Evolutionary conservation across 1,139 yeast species (phyloP).

Genomic region (Pneumocystis jirovecii): DNA sequence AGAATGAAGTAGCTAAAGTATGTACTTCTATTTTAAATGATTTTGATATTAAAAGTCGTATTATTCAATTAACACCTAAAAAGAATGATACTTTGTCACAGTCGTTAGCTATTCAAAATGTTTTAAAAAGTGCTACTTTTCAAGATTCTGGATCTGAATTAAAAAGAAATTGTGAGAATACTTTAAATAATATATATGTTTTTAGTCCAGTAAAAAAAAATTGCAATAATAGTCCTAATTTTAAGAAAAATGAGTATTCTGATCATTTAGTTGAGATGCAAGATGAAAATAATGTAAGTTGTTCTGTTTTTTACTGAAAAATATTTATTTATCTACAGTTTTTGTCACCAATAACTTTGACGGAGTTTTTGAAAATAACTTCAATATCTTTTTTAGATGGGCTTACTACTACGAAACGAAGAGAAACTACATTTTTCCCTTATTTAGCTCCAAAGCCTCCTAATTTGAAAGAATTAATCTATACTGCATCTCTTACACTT

Average conservation of each 20-base stretch:
- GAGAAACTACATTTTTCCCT: constrained; percentile 19
- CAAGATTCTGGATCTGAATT: not conserved
- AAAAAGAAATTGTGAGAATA: not conserved
- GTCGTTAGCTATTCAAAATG: not conserved
- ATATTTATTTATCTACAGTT: not conserved
- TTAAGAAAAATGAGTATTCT: not conserved
- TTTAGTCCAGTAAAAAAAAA: not conserved
- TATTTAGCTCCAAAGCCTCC: constrained; percentile 16
- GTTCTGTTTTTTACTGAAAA: not conserved
- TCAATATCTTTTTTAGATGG: constrained; percentile 24
- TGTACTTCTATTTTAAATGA: not conserved
- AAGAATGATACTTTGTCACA: not conserved
- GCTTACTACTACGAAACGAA: constrained; percentile 19
- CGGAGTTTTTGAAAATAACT: constrained; percentile 21
- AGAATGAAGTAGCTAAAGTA: not conserved
- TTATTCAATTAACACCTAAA: constrained; percentile 3
- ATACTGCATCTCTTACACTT: constrained; percentile 19
- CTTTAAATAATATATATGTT: not conserved
- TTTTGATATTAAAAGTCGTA: not conserved
- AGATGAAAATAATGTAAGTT: not conserved
- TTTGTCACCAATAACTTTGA: constrained; percentile 16
- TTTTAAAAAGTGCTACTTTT: not conserved
- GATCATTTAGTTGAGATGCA: not conserved
- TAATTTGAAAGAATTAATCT: constrained; percentile 17
- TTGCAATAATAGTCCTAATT: not conserved